phyloP scores from a whole-genome alignment of 2,329 filamentous ascomycete species.

The Lasiodiplodia sp. region DNA sequence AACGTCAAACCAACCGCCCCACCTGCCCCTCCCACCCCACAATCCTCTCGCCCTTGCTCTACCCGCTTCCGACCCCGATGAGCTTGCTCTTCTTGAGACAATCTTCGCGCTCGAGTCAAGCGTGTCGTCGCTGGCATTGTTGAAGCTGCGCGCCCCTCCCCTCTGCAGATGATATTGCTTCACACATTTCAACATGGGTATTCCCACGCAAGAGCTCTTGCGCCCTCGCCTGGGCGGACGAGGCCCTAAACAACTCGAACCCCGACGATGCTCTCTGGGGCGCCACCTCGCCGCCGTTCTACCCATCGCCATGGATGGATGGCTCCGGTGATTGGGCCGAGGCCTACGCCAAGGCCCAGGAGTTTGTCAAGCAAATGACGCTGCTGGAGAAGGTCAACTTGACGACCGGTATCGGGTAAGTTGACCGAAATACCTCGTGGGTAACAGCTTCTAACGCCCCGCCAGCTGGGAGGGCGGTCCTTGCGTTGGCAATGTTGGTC shows the following conservation, averaged over 20 bases:
- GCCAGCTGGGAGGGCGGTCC: constrained; percentile 70
- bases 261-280: constrained; percentile 31
- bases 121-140: no score
- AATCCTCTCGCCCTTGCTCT: no score
- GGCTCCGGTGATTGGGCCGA: constrained; percentile 75
- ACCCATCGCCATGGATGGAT: constrained; percentile 88
- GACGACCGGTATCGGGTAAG: constrained; percentile 86
- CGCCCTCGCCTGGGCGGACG: no score
- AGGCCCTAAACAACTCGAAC: constrained; percentile 12
- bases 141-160: no score
- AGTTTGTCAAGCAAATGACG: constrained; percentile 83
- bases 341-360: constrained; percentile 77
- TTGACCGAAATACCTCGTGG: background rate
- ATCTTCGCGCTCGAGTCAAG: no score
- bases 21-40: no score
- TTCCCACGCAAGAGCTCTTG: no score
- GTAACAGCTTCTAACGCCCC: constrained; percentile 32
- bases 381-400: constrained; percentile 92
- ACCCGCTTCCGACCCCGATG: no score
- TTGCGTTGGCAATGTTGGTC: constrained; percentile 78
- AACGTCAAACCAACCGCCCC: no score
- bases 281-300: constrained; percentile 68
- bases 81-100: no score
- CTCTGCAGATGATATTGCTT: no score
- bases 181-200: background rate